These are phyloP conservation scores for Aureobasidium sp. DNA, from an alignment of 2,329 filamentous ascomycete species.

Conservation along the genomic window DNA sequence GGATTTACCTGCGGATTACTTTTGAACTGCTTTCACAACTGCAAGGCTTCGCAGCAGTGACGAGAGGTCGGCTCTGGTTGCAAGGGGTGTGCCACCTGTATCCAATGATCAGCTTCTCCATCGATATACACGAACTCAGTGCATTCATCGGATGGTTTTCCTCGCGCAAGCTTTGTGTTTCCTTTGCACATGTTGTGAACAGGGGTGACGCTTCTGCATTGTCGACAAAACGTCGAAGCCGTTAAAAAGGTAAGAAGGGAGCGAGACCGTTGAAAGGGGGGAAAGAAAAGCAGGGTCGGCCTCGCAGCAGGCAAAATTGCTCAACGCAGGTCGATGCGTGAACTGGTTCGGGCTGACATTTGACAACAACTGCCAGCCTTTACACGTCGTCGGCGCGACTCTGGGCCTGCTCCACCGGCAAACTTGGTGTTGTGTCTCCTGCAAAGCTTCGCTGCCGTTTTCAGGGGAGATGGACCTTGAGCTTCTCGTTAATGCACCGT, in stretches of 20 bases:
- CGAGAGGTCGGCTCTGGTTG: background rate
- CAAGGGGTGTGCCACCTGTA: slow-evolving; percentile 4
- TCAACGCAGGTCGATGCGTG: background rate
- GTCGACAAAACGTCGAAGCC: slow-evolving; percentile 9
- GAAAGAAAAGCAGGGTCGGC: slow-evolving; percentile 1
- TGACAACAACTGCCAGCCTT: background rate
- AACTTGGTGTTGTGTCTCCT: background rate
- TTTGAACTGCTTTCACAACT: background rate
- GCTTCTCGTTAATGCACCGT: background rate
- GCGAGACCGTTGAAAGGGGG: slow-evolving; percentile 10
- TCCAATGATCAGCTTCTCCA: background rate
- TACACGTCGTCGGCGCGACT: background rate
- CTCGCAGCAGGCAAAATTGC: background rate
- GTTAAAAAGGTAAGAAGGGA: slow-evolving; percentile 5
- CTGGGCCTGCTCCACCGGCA: background rate
- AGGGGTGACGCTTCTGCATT: slow-evolving; percentile 8
- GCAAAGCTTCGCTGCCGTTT: slow-evolving; percentile 1
- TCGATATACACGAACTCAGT: background rate
- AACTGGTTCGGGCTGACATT: slow-evolving; percentile 8
- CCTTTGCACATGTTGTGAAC: slow-evolving; percentile 6
- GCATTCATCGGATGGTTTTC: background rate
- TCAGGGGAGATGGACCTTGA: slow-evolving; percentile 7
- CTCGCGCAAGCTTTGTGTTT: slow-evolving; percentile 2
- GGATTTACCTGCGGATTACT: background rate
- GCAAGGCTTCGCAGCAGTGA: background rate